A percentile compares a stretch with the other conserved stretches of the same genome.
Conservation (phyloP, 1,284 basidiomycete genomes). For the Kalmanozyma brasiliensis region DNA sequence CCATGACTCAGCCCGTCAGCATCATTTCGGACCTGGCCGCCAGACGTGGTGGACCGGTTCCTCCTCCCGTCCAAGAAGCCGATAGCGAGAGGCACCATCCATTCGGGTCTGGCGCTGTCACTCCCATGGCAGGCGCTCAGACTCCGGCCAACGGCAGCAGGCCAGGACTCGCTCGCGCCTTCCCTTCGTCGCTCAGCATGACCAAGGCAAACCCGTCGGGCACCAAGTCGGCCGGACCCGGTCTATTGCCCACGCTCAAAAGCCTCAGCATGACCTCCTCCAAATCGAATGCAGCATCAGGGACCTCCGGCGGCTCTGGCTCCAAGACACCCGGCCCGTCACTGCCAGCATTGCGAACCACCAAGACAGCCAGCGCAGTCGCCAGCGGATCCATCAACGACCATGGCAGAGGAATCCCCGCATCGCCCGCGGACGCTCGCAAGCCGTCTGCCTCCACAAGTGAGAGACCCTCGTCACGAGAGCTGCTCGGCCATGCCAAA, state of each 20-base stretch:
- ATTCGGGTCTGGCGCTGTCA: conserved; percentile 62
- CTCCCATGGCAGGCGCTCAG: conserved; percentile 53
- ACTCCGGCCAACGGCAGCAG: conserved; percentile 51
- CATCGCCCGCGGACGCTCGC: conserved; percentile 9
- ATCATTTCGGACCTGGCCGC: conserved; percentile 67
- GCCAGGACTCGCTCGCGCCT: conserved; percentile 30
- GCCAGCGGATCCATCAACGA: conserved; percentile 50
- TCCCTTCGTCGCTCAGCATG: conserved; percentile 49
- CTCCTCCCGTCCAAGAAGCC: conserved; percentile 24
- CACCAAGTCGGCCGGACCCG: conserved; percentile 28
- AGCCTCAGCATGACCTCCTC: conserved; percentile 22
- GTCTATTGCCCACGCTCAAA: conserved; percentile 35
- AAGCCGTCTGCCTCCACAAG: conserved; percentile 11
- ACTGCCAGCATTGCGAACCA: conserved; percentile 7
- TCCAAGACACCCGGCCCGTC: conserved; percentile 31
- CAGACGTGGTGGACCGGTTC: conserved; percentile 51
- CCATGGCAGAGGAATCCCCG: conserved; percentile 49
- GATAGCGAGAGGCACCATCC: conserved; percentile 59
- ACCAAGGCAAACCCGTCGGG: conserved; percentile 34
- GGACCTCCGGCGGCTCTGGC: conserved; percentile 5
- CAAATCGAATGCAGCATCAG: conserved; percentile 6
- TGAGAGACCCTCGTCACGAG: conserved; percentile 41
- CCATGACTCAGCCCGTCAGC: conserved; percentile 59
- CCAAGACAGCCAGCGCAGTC: conserved; percentile 37
- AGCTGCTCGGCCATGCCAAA: conserved; percentile 34